phyloP scores from a whole-genome alignment of 768 basidiomycete species.

The Russula olivacea region DNA sequence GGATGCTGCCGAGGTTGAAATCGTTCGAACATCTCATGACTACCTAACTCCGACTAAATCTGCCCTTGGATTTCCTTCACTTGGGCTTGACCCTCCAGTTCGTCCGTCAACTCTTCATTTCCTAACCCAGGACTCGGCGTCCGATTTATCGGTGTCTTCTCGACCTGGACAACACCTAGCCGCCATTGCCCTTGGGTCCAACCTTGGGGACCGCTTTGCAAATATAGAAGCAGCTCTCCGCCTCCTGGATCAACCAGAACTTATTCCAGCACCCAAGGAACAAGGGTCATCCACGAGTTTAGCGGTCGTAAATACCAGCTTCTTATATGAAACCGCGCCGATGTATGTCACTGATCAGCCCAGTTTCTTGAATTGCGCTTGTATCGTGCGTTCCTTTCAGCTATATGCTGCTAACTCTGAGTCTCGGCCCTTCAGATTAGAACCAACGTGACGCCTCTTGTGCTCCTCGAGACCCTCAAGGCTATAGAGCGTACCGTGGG shows the following conservation, averaged over 20 bases:
- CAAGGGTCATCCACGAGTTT: slow-evolving; percentile 29
- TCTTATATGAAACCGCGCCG: slow-evolving; percentile 87
- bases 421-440: slow-evolving; percentile 49
- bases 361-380: slow-evolving; percentile 85
- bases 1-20: slow-evolving; percentile 54
- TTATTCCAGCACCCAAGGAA: slow-evolving; percentile 29
- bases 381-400: slow-evolving; percentile 53
- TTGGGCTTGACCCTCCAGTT: slow-evolving; percentile 9
- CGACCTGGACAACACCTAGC: slow-evolving; percentile 34
- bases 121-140: not conserved
- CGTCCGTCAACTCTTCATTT: not conserved
- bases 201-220: slow-evolving; percentile 78
- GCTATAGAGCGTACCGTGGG: slow-evolving; percentile 69
- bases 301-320: slow-evolving; percentile 68
- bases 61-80: slow-evolving; percentile 8
- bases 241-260: slow-evolving; percentile 51
- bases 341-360: slow-evolving; percentile 96
- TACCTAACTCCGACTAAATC: slow-evolving; percentile 28
- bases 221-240: slow-evolving; percentile 78
- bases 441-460: slow-evolving; percentile 57
- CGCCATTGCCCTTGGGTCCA: slow-evolving; percentile 82
- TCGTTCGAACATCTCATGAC: slow-evolving; percentile 43
- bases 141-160: not conserved
- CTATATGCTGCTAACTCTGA: not conserved
- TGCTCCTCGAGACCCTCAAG: slow-evolving; percentile 63